phyloP scores from a whole-genome alignment of 768 basidiomycete genomes.

The Leccinum sublutescens region DNA sequence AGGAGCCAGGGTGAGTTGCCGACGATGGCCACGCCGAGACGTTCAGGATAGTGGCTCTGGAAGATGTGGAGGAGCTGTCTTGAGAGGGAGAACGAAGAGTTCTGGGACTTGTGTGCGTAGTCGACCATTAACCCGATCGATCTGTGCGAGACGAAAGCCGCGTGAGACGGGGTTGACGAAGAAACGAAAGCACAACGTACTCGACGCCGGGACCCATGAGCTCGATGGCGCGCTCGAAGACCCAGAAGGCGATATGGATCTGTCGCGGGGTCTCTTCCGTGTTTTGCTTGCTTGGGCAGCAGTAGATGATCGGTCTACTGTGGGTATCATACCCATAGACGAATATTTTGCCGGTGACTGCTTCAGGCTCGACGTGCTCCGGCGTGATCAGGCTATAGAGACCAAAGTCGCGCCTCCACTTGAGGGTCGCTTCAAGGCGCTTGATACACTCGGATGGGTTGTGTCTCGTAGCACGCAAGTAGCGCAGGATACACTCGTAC shows the following conservation, averaged over 20 bases:
- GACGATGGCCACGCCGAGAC: slow-evolving; percentile 72
- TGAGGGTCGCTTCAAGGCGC: slow-evolving; percentile 68
- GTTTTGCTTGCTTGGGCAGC: slow-evolving; percentile 72
- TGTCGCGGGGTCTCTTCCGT: slow-evolving; percentile 68
- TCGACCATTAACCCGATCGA: slow-evolving; percentile 71
- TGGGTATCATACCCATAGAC: slow-evolving; percentile 73
- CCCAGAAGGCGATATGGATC: slow-evolving; percentile 72
- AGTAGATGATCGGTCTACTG: slow-evolving; percentile 67
- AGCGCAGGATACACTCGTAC: slow-evolving; percentile 73
- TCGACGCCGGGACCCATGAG: slow-evolving; percentile 82
- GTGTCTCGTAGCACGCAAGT: slow-evolving; percentile 80
- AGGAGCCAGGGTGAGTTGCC: slow-evolving; percentile 78
- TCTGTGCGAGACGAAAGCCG: slow-evolving; percentile 34
- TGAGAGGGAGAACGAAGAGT: slow-evolving; percentile 39
- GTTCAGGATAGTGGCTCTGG: slow-evolving; percentile 84
- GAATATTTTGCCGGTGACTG: slow-evolving; percentile 79
- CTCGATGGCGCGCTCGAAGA: slow-evolving; percentile 73
- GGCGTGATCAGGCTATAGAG: slow-evolving; percentile 63
- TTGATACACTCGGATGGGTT: slow-evolving; percentile 52
- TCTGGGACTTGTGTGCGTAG: slow-evolving; percentile 71
- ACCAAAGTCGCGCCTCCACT: slow-evolving; percentile 80
- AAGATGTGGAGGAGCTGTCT: slow-evolving; percentile 57
- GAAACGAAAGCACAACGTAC: slow-evolving; percentile 39
- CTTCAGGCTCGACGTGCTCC: slow-evolving; percentile 71
- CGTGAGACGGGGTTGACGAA: not conserved